Evolutionary conservation across 352 stramenopile genomes (phyloP).

Genomic region (Phytophthora sansomeana): DNA sequence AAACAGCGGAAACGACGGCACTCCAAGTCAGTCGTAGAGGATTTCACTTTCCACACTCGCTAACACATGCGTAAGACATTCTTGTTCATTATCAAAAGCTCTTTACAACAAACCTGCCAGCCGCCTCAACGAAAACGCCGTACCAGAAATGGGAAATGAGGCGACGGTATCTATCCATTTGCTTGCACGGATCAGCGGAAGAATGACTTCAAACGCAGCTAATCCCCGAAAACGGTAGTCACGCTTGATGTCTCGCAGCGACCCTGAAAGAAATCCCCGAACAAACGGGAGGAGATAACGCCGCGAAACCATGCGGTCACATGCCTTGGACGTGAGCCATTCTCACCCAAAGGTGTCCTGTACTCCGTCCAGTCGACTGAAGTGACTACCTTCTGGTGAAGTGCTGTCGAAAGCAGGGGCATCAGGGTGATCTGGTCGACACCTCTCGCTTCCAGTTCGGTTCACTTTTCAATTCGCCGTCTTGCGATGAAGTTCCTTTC

Average conservation of each 20-base stretch:
- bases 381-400: constrained; percentile 13
- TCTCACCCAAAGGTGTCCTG: constrained; percentile 9
- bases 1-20: constrained; percentile 26
- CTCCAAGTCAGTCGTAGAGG: too few species aligned
- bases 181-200: constrained; percentile 19
- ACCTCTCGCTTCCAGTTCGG: neutral
- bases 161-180: constrained; percentile 28
- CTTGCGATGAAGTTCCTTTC: constrained; percentile 31
- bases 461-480: constrained; percentile 26
- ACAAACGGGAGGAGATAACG: constrained; percentile 22
- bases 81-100: neutral
- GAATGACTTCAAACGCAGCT: neutral
- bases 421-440: neutral
- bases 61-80: neutral
- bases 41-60: neutral
- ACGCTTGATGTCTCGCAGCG: neutral
- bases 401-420: too few species aligned
- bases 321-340: neutral
- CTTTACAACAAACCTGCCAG: constrained; percentile 13
- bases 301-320: constrained; percentile 23
- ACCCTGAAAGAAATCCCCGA: constrained; percentile 9
- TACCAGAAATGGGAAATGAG: constrained; percentile 11
- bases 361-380: constrained; percentile 19
- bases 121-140: neutral
- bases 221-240: constrained; percentile 17